Percentiles rank a stretch among this genome's conserved stretches.
Conservation (phyloP, 192 early-diverging fungal species). For the Linderina pennispora region DNA sequence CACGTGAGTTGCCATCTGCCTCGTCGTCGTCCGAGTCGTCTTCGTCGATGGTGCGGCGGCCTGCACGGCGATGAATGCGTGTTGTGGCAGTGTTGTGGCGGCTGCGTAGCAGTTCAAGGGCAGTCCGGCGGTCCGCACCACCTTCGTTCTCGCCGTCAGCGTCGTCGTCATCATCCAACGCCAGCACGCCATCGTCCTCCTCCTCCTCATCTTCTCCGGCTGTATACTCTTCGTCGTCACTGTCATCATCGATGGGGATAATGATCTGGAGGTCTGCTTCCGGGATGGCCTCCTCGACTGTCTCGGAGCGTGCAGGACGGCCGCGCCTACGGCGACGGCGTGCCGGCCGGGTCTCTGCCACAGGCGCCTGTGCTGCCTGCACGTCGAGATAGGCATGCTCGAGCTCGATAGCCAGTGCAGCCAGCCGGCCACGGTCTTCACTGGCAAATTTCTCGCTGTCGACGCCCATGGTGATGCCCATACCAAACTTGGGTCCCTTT, state of each 20-base stretch:
- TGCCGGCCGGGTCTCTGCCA: constrained; percentile 19
- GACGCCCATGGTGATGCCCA: constrained; percentile 47
- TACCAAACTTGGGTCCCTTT: constrained; percentile 52
- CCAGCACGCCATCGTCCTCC: constrained; percentile 39
- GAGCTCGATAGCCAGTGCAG: constrained; percentile 48
- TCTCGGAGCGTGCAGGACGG: neutral
- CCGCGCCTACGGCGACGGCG: constrained; percentile 11
- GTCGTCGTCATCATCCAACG: constrained; percentile 7
- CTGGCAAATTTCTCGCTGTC: constrained; percentile 37
- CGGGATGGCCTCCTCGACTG: constrained; percentile 9
- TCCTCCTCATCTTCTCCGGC: constrained; percentile 49
- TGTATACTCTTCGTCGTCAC: constrained; percentile 56
- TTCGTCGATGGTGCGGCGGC: neutral
- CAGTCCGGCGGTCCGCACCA: constrained; percentile 14
- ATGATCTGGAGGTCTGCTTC: constrained; percentile 43
- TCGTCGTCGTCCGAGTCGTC: neutral
- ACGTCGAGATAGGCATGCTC: constrained; percentile 36
- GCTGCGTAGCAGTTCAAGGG: constrained; percentile 29
- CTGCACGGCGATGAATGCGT: constrained; percentile 1
- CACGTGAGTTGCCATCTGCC: too few species aligned
- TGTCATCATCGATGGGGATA: constrained; percentile 51
- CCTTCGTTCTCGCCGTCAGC: neutral
- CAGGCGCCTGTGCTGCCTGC: constrained; percentile 21
- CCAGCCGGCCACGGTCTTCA: constrained; percentile 48
- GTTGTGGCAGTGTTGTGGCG: constrained; percentile 17